phyloP scores from a whole-genome alignment of 1,139 yeast genomes.

The Suhomyces choctaworum region DNA sequence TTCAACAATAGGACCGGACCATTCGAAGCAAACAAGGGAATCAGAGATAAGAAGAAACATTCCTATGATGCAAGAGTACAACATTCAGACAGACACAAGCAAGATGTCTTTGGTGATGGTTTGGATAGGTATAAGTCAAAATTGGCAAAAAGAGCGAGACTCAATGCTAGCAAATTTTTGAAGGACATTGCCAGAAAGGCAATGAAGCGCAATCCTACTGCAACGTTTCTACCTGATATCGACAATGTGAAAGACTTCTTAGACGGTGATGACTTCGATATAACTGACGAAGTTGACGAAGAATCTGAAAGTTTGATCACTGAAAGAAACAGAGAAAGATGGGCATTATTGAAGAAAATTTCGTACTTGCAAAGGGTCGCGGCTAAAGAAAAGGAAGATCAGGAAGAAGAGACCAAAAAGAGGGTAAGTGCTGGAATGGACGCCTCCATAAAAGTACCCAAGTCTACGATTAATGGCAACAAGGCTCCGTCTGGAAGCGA shows the following conservation, averaged over 20 bases:
- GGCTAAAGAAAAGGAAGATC: conserved; percentile 38
- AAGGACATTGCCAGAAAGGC: conserved; percentile 54
- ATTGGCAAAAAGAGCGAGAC: conserved; percentile 48
- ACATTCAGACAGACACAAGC: conserved; percentile 58
- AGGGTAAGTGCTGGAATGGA: conserved; percentile 38
- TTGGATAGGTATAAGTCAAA: conserved; percentile 56
- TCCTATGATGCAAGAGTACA: conserved; percentile 82
- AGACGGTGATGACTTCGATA: conserved; percentile 42
- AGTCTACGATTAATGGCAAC: conserved; percentile 1
- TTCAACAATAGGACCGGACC: conserved; percentile 85
- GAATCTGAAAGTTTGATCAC: conserved; percentile 41
- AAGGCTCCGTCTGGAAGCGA: conserved; percentile 11
- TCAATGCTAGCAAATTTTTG: conserved; percentile 54
- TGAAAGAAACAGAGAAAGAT: conserved; percentile 57
- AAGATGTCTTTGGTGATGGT: conserved; percentile 79
- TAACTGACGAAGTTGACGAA: conserved; percentile 39
- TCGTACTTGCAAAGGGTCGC: conserved; percentile 68
- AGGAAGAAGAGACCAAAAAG: conserved; percentile 35
- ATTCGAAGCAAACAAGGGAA: conserved; percentile 73
- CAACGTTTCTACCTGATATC: conserved; percentile 54
- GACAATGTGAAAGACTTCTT: conserved; percentile 59
- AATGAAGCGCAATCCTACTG: conserved; percentile 39
- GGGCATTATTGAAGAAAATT: conserved; percentile 68
- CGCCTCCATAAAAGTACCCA: conserved; percentile 14
- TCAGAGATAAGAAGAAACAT: conserved; percentile 77